Base-by-base conservation (phyloP, 75 land plant genomes). In the Picea sitchensis region DNA sequence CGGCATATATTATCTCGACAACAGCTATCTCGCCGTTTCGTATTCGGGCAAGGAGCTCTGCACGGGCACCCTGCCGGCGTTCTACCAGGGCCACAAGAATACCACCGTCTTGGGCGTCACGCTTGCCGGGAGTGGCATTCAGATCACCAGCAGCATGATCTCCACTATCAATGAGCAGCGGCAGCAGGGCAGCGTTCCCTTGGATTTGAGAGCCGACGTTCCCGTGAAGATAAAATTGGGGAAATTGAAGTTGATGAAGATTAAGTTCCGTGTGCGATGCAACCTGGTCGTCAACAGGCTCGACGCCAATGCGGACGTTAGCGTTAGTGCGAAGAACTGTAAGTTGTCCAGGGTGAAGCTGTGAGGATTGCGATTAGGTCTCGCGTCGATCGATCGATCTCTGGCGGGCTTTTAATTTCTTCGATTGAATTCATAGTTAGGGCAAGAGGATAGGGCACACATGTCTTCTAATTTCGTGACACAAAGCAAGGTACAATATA, bases 151-250 rank as follows among this genome's bases (percentile, higher is more conserved):
- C 69, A 20, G 67, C 5, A 34, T 88, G 71, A 1, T 80, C 80
- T 58, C 77, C 3, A 79, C 86, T 14, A 9, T 89, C 73, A 84
- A 76, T 76, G 79, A 78, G 77, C 84, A 89, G 65, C 84, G 82
- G 76, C 88, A 89, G 73, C 84, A 81, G 59, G 89, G 91, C 54
- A 71, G 54, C 47, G 79, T 89, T 14, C 91, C 89, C 3, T 31
- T 89, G 78, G 65, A 75, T 63, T 80, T 89, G 41, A 82, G 65
- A 51, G 86, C 79, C 14, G 73, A 83, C 17, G 87, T 82, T 4
- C 92, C 90, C 11, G 92, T 87, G 58, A 68, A 76, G 56, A 78
- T 90, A 18, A 80, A 85, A 75, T 62, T 90, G 3, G 92, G 90
- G n/a, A 72, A 15, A 38, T 17, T 88, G 77, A 90, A 90, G 87